phyloP scores from a whole-genome alignment of 805 yeast species.

The Myxozyma sirexii region DNA sequence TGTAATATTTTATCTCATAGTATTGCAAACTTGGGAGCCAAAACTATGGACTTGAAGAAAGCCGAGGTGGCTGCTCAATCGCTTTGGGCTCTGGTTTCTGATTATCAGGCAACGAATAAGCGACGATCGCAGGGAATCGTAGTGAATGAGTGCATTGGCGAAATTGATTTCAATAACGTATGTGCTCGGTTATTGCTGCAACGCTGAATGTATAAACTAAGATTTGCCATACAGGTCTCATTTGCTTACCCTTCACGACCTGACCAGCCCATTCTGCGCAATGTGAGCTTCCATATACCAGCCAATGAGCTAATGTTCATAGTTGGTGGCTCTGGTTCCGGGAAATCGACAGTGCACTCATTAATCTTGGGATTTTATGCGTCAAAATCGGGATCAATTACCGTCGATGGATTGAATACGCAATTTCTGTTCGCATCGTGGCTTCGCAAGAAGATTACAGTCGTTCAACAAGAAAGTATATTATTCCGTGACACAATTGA shows the following conservation, averaged over 20 bases:
- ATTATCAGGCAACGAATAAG: constrained; percentile 19
- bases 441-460: constrained; percentile 64
- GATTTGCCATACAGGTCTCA: constrained; percentile 32
- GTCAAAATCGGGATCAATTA: constrained; percentile 56
- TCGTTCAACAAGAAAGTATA: constrained; percentile 72
- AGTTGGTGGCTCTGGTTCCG: constrained; percentile 89
- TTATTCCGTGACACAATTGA: constrained; percentile 65
- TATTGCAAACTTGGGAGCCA: constrained; percentile 57
- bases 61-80: constrained; percentile 69
- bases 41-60: constrained; percentile 64
- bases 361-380: constrained; percentile 64
- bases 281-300: constrained; percentile 52
- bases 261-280: constrained; percentile 49
- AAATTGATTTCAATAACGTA: constrained; percentile 54
- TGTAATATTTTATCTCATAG: constrained; percentile 73
- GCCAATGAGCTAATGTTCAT: constrained; percentile 59
- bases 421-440: constrained; percentile 50
- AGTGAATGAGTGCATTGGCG: constrained; percentile 45
- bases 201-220: neutral
- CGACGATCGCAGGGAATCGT: constrained; percentile 32
- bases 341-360: constrained; percentile 80
- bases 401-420: constrained; percentile 58
- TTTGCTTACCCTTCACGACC: constrained; percentile 68
- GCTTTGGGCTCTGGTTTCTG: constrained; percentile 40
- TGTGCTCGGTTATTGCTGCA: neutral